Percentiles rank a stretch among this genome's conserved stretches.
phyloP scores from a whole-genome alignment of 768 basidiomycete species.

The Suillus decipiens region DNA sequence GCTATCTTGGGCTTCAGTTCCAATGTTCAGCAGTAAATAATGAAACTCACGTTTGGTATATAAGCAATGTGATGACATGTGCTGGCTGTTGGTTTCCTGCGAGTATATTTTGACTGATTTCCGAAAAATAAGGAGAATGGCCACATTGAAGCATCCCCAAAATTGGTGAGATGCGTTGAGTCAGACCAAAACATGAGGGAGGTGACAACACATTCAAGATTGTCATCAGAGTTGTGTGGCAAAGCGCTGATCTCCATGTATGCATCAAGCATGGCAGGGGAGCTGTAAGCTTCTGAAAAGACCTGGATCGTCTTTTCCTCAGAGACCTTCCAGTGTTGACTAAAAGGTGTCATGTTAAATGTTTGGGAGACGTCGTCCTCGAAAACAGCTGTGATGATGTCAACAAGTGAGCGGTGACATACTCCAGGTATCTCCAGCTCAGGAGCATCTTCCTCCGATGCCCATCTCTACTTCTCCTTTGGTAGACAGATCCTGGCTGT shows the following conservation, averaged over 20 bases:
- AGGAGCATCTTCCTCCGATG: constrained; percentile 7
- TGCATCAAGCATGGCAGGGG: background rate
- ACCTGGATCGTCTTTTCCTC: background rate
- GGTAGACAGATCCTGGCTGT: constrained; percentile 6
- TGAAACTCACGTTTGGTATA: constrained; percentile 1
- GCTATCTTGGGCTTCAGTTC: constrained; percentile 10
- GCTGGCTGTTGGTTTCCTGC: background rate
- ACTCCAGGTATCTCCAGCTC: constrained; percentile 1
- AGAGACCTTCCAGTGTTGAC: constrained; percentile 4
- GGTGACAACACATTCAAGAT: constrained; percentile 14
- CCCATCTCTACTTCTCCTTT: constrained; percentile 8
- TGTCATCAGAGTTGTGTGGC: constrained; percentile 4
- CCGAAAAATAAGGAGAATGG: constrained; percentile 27
- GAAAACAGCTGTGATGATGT: constrained; percentile 10
- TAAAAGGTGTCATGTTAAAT: constrained; percentile 14
- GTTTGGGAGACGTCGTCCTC: background rate
- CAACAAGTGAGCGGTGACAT: constrained; percentile 9
- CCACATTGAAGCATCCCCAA: constrained; percentile 17
- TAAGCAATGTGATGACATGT: background rate
- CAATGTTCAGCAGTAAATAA: background rate
- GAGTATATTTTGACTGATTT: constrained; percentile 8
- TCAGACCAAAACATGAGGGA: constrained; percentile 29
- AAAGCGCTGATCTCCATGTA: constrained; percentile 2
- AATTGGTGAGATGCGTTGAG: constrained; percentile 22
- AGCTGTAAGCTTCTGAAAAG: constrained; percentile 9